Conservation (phyloP, 2,329 filamentous ascomycete species). For the Pseudomassariella vexata region DNA sequence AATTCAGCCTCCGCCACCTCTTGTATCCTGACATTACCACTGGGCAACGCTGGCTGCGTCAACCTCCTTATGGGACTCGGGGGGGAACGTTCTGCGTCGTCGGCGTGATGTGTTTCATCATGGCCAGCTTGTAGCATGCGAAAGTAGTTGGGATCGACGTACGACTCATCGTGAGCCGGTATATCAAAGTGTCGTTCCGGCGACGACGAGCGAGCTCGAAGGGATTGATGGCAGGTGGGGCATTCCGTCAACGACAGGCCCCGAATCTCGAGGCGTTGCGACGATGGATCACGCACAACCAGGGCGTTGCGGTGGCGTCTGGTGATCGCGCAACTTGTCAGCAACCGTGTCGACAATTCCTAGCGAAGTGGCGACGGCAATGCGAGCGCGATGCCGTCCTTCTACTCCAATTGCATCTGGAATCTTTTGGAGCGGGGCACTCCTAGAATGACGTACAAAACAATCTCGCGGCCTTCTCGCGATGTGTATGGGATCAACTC, state of each 20-base stretch:
- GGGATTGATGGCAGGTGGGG: slow-evolving; percentile 82
- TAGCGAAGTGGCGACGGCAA: neutral
- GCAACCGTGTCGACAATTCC: neutral
- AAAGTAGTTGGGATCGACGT: slow-evolving; percentile 90
- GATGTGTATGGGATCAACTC: slow-evolving; percentile 74
- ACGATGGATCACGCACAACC: slow-evolving; percentile 82
- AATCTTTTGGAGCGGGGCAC: slow-evolving; percentile 2
- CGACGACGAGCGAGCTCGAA: slow-evolving; percentile 36
- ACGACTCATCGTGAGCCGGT: slow-evolving; percentile 50
- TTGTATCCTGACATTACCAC: slow-evolving; percentile 15
- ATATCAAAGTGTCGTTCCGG: slow-evolving; percentile 45
- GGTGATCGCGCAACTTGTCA: slow-evolving; percentile 4
- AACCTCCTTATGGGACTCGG: slow-evolving; percentile 50
- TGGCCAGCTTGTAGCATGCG: slow-evolving; percentile 70
- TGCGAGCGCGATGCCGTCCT: neutral
- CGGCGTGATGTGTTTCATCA: slow-evolving; percentile 26
- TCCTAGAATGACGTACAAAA: slow-evolving; percentile 60
- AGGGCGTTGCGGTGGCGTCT: slow-evolving; percentile 86
- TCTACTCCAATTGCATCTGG: neutral
- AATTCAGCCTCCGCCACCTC: slow-evolving; percentile 39
- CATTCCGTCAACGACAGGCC: slow-evolving; percentile 63
- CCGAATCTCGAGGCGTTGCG: slow-evolving; percentile 78
- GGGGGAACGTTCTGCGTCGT: slow-evolving; percentile 39
- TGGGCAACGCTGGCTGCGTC: slow-evolving; percentile 37
- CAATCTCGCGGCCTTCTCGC: slow-evolving; percentile 69